Base-by-base conservation (phyloP, 2,329 filamentous ascomycete species). In the Scleromitrula shiraiana region DNA sequence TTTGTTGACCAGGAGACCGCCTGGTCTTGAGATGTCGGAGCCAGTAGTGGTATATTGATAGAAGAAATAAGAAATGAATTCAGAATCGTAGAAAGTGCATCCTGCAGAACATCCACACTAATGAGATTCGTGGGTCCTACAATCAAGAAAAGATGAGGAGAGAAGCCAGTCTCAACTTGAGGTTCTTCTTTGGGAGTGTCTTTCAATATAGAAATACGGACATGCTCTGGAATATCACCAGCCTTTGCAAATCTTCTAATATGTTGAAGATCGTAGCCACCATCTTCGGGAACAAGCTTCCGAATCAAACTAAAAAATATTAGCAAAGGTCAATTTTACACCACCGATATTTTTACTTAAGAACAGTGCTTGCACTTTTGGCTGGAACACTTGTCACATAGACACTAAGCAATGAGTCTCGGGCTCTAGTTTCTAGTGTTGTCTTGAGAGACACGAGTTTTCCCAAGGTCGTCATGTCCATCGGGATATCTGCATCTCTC, bases 211-310 rank as follows among this genome's bases (percentile, higher is more conserved):
- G 68, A 71, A 50, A 76, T 74, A 57, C 79, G 78, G 73, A 81
- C 80, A 55, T 76, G 77, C 52, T 75, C 68, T 8, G 85, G 83
- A 7, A 90, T 71, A 59, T 84, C 82, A 45, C 72, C 70, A 39
- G 77, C 77, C 65, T 89, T 88, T 50, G 82, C 84, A 64, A 88
- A 87, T 64, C 85, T 78, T 54, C 85, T 83, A 48, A 91, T 73
- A 68, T 91, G 81, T 68, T 79, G 76, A 58, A 83, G 70, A 71
- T 76, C 77, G 66, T 81, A 77, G 73, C 74, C 76, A 60, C 75
- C 74, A 63, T 77, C 77, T 60, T 79, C 75, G 59, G 76, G 76
- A 52, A 78, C 68, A 61, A 80, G 65, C 45, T 70, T 68, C 59
- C 76, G 74, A 57, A 82, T 67, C 51, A 77, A 72, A 53, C 78